These are phyloP conservation scores for Exophiala viscosa DNA, from an alignment of 2,329 filamentous ascomycete species.

Conservation along the genomic window DNA sequence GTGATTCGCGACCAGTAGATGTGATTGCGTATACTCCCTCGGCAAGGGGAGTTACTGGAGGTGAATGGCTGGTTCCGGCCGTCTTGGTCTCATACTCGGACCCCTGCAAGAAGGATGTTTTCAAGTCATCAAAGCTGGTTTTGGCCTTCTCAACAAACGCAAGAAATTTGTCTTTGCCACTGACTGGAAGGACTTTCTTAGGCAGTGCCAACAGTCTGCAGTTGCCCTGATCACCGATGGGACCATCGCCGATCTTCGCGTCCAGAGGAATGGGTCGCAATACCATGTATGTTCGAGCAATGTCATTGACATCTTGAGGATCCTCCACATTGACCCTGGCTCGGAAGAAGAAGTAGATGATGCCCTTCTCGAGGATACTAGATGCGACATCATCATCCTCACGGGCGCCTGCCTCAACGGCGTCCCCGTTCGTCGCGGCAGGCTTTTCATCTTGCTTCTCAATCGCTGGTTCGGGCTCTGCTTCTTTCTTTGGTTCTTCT, in stretches of 20 bases:
- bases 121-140: constrained; percentile 64
- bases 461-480: constrained; percentile 7
- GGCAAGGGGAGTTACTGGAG: constrained; percentile 70
- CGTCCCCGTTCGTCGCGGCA: constrained; percentile 30
- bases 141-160: constrained; percentile 76
- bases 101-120: constrained; percentile 65
- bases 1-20: constrained; percentile 65
- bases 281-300: constrained; percentile 75
- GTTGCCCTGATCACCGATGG: constrained; percentile 54
- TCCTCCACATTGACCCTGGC: constrained; percentile 70
- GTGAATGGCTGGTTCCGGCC: constrained; percentile 61
- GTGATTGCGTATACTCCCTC: constrained; percentile 84
- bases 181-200: constrained; percentile 76
- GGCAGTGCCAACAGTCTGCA: constrained; percentile 73
- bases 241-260: constrained; percentile 62
- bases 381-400: constrained; percentile 50
- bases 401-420: constrained; percentile 50
- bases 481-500: constrained; percentile 11
- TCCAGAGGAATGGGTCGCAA: constrained; percentile 68
- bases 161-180: constrained; percentile 68
- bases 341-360: constrained; percentile 88
- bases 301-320: constrained; percentile 65
- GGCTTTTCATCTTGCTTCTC: constrained; percentile 12
- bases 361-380: constrained; percentile 76
- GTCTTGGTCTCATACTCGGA: constrained; percentile 74